Conservation (phyloP, 768 basidiomycete species). For the Leccinum incarnatum region DNA sequence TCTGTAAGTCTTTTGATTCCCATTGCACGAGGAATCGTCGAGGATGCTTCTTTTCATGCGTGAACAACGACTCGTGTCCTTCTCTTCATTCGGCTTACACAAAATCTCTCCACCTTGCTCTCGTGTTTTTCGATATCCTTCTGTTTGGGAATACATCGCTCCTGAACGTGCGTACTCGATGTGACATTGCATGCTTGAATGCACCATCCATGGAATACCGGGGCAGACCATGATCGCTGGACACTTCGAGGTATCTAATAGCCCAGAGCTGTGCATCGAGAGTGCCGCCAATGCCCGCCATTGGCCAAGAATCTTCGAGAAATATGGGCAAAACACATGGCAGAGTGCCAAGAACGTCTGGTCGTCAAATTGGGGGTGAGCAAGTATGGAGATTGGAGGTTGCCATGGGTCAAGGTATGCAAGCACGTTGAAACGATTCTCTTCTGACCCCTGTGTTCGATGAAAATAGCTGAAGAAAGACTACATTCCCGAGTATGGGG, state of each 20-base stretch:
- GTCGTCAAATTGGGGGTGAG: conserved; percentile 76
- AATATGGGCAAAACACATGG: conserved; percentile 52
- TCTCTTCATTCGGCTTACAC: conserved; percentile 41
- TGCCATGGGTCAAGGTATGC: conserved; percentile 78
- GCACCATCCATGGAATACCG: conserved; percentile 46
- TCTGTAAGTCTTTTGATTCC: conserved; percentile 12
- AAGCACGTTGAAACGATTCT: conserved; percentile 8
- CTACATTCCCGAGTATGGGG: conserved; percentile 83
- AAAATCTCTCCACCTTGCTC: conserved; percentile 57
- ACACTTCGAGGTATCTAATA: conserved; percentile 41
- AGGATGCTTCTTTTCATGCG: conserved; percentile 2
- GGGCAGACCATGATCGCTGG: conserved; percentile 67
- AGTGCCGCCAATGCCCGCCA: conserved; percentile 1
- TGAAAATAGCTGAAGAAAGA: conserved; percentile 65
- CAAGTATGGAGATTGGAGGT: conserved; percentile 57
- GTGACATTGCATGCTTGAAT: conserved; percentile 63
- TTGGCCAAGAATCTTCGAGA: conserved; percentile 31
- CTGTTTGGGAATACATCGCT: conserved; percentile 61
- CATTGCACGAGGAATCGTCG: not conserved
- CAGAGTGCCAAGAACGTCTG: conserved; percentile 61
- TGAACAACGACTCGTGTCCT: conserved; percentile 35
- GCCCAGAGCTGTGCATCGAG: conserved; percentile 9
- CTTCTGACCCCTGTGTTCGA: not conserved
- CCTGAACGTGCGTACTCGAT: conserved; percentile 51
- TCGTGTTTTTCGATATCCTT: conserved; percentile 88